Evolutionary conservation across 306 rosid species (phyloP), one percentile per base, ranked within the genome.

Genomic region (Lupinus albus): DNA sequence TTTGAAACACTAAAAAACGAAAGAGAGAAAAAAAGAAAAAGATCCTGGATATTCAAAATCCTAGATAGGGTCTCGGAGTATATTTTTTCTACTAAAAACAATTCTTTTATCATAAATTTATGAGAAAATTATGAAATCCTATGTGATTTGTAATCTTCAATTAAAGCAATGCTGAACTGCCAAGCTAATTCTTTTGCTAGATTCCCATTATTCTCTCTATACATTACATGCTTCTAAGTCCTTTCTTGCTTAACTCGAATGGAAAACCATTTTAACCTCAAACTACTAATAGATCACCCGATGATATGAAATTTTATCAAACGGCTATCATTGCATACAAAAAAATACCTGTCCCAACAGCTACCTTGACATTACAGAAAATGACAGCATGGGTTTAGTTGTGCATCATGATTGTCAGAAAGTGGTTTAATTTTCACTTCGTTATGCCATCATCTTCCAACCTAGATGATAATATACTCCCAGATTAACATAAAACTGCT

Each of bases 361-460:
- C 12, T 45, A 21, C 13, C 70, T 64, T 51, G 61, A 33, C 62
- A 67, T 21, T 75, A 51, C 39, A 38, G 56, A 53, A 70, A 71
- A 25, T 36, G 30, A 59, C 50, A 33, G 70, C 38, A 54, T 67
- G 72, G 46, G 15, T 36, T 77, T n/a, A n/a, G 39, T 32, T 60
- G 28, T 53, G 38, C 76, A 52, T 65, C 63, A 50, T 60, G 50
- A 59, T 70, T 66, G 39, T 57, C 35, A 20, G 41, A 59, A 66
- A 67, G 45, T 61, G 38, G 35, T 76, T 76, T 72, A 71, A 46
- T 33, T 71, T 64, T 57, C 62, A 76, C 47, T 66, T 4, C 38
- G 14, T 64, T 60, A 61, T 60, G 45, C 57, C 20, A 47, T 35
- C 20, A 33, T 48, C 58, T 46, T 45, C 55, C 52, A 11, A 56